Conservation (phyloP, 352 stramenopile species). For the Globisporangium spiculum region DNA sequence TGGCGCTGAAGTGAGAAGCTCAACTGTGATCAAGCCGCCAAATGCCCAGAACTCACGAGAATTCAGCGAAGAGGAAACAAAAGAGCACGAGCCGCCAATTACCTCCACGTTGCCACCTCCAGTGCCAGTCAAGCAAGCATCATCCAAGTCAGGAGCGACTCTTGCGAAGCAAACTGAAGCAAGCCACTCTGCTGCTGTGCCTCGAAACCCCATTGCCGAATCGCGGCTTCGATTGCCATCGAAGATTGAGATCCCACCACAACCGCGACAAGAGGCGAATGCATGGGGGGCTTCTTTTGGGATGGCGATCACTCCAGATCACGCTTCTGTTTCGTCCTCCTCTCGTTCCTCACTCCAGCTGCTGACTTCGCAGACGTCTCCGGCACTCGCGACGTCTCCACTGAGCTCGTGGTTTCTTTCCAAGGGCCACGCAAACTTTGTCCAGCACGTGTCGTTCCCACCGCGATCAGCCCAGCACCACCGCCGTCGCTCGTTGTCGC, state of each 20-base stretch:
- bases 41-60: neutral
- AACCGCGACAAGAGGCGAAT: constrained; percentile 2
- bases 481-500: constrained; percentile 55
- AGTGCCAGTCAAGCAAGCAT: neutral
- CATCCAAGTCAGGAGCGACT: neutral
- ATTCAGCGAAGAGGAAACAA: neutral
- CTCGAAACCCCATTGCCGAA: neutral
- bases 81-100: neutral
- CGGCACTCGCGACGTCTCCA: constrained; percentile 14
- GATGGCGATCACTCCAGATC: constrained; percentile 3
- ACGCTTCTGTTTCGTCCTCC: neutral
- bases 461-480: constrained; percentile 16
- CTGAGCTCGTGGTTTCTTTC: constrained; percentile 26
- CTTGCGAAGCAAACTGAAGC: neutral
- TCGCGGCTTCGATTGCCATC: neutral
- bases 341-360: neutral
- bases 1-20: neutral
- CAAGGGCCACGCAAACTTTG: constrained; percentile 27
- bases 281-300: constrained; percentile 19
- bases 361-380: neutral
- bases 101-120: neutral
- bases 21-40: neutral
- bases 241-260: neutral
- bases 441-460: constrained; percentile 20
- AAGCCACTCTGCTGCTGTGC: neutral